phyloP scores from a whole-genome alignment of 1,139 yeast genomes.

The Candida glucosophila region DNA sequence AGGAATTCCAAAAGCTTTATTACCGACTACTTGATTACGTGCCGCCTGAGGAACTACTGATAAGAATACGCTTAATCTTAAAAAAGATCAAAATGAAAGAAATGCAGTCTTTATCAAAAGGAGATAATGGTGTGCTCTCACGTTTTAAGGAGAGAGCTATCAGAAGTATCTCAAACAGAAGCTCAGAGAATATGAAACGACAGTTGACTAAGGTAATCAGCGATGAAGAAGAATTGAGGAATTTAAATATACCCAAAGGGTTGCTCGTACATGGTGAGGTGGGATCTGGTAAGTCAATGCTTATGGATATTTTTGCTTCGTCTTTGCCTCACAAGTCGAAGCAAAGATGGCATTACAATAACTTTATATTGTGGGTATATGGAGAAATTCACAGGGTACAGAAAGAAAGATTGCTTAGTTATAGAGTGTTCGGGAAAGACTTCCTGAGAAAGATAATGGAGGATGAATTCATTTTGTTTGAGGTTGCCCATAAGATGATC shows the following conservation, averaged over 20 bases:
- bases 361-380: conserved; percentile 62
- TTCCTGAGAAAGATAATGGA: conserved; percentile 36
- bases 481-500: conserved; percentile 61
- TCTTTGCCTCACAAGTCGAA: conserved; percentile 57
- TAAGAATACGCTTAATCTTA: conserved; percentile 39
- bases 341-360: conserved; percentile 64
- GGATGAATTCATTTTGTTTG: conserved; percentile 57
- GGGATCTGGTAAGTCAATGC: conserved; percentile 70
- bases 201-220: conserved; percentile 41
- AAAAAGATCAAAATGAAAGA: conserved; percentile 36
- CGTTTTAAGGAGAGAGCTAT: not conserved
- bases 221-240: conserved; percentile 56
- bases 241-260: conserved; percentile 56
- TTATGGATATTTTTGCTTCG: conserved; percentile 64
- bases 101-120: conserved; percentile 8
- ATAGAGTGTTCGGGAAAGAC: conserved; percentile 20
- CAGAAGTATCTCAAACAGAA: conserved; percentile 10
- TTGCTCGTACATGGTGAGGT: conserved; percentile 63
- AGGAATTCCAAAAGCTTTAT: conserved; percentile 57
- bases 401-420: conserved; percentile 26
- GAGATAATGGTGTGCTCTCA: no score
- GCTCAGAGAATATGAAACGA: conserved; percentile 20
- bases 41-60: conserved; percentile 46
- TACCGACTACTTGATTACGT: conserved; percentile 49
- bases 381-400: conserved; percentile 53